phyloP scores from a whole-genome alignment of 176 grass and related monocot species.

The Musa schizocarpa region DNA sequence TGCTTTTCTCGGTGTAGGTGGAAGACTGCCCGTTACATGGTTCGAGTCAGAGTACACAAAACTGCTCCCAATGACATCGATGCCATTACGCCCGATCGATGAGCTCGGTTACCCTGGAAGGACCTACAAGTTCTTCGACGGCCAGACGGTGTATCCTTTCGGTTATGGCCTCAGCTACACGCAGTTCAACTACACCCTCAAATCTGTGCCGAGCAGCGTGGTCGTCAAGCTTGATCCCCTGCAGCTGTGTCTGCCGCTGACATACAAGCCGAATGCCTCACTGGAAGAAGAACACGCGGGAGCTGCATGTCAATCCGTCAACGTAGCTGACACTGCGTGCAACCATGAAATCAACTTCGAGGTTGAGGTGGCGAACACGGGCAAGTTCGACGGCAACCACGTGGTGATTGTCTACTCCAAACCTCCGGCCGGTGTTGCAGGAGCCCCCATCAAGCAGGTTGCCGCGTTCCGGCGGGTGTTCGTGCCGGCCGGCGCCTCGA shows the following conservation, averaged over 20 bases:
- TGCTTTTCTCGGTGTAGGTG: not conserved
- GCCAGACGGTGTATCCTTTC: not conserved
- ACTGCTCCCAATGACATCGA: not conserved
- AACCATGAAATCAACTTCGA: not conserved
- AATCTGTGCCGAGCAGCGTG: not conserved
- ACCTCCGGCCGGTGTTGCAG: not conserved
- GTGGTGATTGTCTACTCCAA: not conserved
- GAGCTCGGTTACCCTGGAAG: constrained; percentile 6
- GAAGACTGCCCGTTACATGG: constrained; percentile 2
- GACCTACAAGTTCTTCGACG: constrained; percentile 10
- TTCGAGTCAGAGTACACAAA: not conserved
- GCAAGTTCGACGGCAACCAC: not conserved
- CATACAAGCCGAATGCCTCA: not conserved
- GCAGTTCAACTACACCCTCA: not conserved
- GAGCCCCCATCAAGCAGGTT: not conserved
- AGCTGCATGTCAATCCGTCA: not conserved
- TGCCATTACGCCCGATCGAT: constrained; percentile 2
- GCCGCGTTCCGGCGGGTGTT: not conserved
- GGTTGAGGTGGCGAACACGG: not conserved
- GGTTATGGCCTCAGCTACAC: constrained; percentile 2
- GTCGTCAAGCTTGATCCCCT: not conserved
- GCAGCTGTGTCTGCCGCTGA: not conserved
- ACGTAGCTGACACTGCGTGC: not conserved
- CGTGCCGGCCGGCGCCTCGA: not conserved
- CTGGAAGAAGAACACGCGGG: not conserved